A percentile compares a stretch with the other conserved stretches of the same genome.
Conservation (phyloP, 768 basidiomycete genomes). For the Hypholoma sublateritium region DNA sequence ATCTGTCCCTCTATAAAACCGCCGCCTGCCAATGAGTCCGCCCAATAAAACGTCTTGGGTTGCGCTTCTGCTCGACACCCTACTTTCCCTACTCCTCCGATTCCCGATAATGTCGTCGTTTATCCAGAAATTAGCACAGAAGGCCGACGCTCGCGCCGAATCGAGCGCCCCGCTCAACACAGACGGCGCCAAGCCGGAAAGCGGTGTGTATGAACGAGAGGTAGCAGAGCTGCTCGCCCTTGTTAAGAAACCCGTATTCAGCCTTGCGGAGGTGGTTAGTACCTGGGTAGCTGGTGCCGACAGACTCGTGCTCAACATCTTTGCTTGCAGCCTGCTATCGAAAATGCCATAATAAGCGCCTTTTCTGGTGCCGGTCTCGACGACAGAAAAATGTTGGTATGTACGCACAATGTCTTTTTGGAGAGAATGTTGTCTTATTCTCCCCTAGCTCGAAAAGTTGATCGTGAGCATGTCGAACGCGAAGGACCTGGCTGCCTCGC, state of each 20-base stretch:
- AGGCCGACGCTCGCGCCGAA: slow-evolving; percentile 22
- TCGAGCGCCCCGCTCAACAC: slow-evolving; percentile 30
- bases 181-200: slow-evolving; percentile 30
- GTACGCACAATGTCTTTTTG: slow-evolving; percentile 14
- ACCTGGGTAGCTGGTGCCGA: not conserved
- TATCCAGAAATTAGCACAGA: slow-evolving; percentile 20
- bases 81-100: slow-evolving; percentile 4
- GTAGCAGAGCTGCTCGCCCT: slow-evolving; percentile 29
- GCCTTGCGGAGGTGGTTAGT: slow-evolving; percentile 30
- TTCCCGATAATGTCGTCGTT: slow-evolving; percentile 21
- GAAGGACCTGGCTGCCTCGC: slow-evolving; percentile 27
- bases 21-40: not conserved
- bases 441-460: slow-evolving; percentile 59
- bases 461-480: slow-evolving; percentile 60
- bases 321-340: slow-evolving; percentile 41
- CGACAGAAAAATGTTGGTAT: slow-evolving; percentile 62
- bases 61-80: slow-evolving; percentile 3
- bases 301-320: not conserved
- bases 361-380: slow-evolving; percentile 40
- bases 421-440: too few relatives aligned
- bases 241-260: slow-evolving; percentile 26
- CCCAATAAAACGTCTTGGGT: not conserved
- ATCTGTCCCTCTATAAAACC: not conserved
- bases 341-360: slow-evolving; percentile 45
- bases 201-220: slow-evolving; percentile 21